These are phyloP conservation scores for Nematodospora valgi DNA, from an alignment of 805 yeast species.

Conservation along the genomic window DNA sequence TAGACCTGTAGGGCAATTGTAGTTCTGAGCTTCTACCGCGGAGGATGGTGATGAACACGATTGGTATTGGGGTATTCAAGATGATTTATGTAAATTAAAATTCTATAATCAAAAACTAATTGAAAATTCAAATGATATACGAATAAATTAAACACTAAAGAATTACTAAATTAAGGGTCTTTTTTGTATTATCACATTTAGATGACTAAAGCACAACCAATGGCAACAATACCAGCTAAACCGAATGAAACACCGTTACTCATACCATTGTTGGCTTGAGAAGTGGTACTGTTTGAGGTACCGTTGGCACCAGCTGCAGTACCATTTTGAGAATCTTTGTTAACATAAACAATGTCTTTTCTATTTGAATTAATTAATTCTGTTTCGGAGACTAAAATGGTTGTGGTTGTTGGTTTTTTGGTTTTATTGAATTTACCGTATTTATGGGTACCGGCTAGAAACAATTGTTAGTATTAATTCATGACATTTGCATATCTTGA, in stretches of 20 bases:
- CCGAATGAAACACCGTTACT: conserved; percentile 3
- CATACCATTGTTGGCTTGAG: conserved; percentile 3
- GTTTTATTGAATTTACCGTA: conserved; percentile 7
- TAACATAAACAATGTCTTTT: conserved; percentile 4
- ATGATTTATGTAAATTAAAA: too few relatives aligned
- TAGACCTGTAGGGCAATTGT: too few relatives aligned
- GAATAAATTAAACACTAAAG: too few relatives aligned
- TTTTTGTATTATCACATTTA: too few relatives aligned
- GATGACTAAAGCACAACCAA: conserved; percentile 8
- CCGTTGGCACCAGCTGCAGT: conserved; percentile 3
- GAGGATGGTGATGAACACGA: too few relatives aligned
- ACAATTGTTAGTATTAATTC: background rate
- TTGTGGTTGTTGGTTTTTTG: conserved; percentile 2
- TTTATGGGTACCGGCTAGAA: conserved; percentile 3
- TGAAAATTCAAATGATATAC: too few relatives aligned
- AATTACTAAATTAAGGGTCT: too few relatives aligned
- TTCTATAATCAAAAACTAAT: too few relatives aligned
- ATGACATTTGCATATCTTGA: too few relatives aligned
- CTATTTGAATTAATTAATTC: too few relatives aligned
- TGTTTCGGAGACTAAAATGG: background rate
- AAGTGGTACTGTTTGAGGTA: conserved; percentile 5
- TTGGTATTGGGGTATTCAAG: too few relatives aligned
- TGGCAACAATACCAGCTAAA: conserved; percentile 2
- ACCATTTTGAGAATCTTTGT: conserved; percentile 4
- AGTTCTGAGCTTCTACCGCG: too few relatives aligned